Evolutionary conservation across 768 basidiomycete genomes (phyloP).

Genomic region (Mycena metata): DNA sequence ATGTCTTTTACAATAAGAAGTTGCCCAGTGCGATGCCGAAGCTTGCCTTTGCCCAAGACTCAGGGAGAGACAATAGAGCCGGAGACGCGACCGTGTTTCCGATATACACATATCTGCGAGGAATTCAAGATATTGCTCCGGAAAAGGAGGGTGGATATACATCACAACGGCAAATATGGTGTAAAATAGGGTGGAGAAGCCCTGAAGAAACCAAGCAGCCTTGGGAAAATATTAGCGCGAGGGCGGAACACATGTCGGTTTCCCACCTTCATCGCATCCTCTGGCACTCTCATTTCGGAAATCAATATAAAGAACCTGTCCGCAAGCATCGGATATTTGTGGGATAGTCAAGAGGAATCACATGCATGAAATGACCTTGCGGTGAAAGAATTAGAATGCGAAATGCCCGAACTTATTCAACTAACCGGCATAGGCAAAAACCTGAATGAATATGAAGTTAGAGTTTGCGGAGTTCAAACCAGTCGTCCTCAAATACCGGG

Average conservation of each 20-base stretch:
- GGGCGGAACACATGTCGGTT: background rate
- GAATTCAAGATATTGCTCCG: background rate
- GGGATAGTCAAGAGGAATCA: background rate
- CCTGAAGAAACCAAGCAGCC: constrained; percentile 70
- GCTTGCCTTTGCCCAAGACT: constrained; percentile 62
- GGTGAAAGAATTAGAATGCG: background rate
- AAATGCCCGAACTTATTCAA: background rate
- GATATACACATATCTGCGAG: constrained; percentile 58
- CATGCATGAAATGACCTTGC: constrained; percentile 67
- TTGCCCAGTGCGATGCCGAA: constrained; percentile 65
- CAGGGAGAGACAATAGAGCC: constrained; percentile 61
- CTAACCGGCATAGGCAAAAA: constrained; percentile 65
- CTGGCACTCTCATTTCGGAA: constrained; percentile 65
- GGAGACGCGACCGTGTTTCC: constrained; percentile 63
- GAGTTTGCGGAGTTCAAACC: background rate
- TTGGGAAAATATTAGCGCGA: constrained; percentile 27
- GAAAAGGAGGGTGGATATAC: constrained; percentile 28
- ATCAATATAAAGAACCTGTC: constrained; percentile 71
- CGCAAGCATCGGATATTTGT: background rate
- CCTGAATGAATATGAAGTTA: constrained; percentile 43
- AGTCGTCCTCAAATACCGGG: constrained; percentile 50
- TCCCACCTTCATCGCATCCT: constrained; percentile 69
- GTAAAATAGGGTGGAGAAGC: constrained; percentile 66
- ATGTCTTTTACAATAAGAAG: constrained; percentile 59
- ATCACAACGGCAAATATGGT: constrained; percentile 58